Evolutionary conservation across 257 asterid species (phyloP).

Genomic region (Buddleja alternifolia): DNA sequence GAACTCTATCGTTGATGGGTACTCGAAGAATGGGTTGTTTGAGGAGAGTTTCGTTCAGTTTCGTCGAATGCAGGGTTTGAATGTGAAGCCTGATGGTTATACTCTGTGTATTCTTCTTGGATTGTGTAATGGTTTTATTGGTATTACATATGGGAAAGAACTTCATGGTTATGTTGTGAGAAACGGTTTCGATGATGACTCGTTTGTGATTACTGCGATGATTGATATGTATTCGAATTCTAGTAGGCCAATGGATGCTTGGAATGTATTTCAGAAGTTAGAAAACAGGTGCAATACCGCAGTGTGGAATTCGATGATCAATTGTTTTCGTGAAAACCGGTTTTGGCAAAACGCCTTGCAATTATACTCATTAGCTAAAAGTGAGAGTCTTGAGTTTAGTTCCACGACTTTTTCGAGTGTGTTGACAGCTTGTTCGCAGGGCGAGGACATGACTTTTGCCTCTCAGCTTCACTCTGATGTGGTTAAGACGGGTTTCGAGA

Average conservation of each 20-base stretch:
- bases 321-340: slow-evolving; percentile 66
- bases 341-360: slow-evolving; percentile 60
- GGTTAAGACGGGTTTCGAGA: slow-evolving; percentile 62
- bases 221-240: slow-evolving; percentile 64
- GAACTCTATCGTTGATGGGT: slow-evolving; percentile 84
- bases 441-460: slow-evolving; percentile 51
- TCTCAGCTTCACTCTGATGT: slow-evolving; percentile 72
- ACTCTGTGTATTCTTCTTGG: slow-evolving; percentile 82
- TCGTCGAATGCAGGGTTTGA: slow-evolving; percentile 57
- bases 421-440: slow-evolving; percentile 68
- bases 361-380: slow-evolving; percentile 52
- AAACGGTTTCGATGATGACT: slow-evolving; percentile 51
- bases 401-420: slow-evolving; percentile 67
- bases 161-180: slow-evolving; percentile 69
- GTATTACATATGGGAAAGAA: slow-evolving; percentile 48
- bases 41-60: slow-evolving; percentile 51
- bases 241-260: slow-evolving; percentile 59
- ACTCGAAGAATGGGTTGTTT: slow-evolving; percentile 44
- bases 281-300: slow-evolving; percentile 46
- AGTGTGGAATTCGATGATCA: slow-evolving; percentile 79
- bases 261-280: slow-evolving; percentile 57
- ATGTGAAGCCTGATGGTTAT: slow-evolving; percentile 74
- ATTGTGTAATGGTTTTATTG: slow-evolving; percentile 27
- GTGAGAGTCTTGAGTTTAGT: slow-evolving; percentile 46
- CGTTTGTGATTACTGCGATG: slow-evolving; percentile 67